Conservation (phyloP, 352 stramenopile species). For the Bremia lactucae region DNA sequence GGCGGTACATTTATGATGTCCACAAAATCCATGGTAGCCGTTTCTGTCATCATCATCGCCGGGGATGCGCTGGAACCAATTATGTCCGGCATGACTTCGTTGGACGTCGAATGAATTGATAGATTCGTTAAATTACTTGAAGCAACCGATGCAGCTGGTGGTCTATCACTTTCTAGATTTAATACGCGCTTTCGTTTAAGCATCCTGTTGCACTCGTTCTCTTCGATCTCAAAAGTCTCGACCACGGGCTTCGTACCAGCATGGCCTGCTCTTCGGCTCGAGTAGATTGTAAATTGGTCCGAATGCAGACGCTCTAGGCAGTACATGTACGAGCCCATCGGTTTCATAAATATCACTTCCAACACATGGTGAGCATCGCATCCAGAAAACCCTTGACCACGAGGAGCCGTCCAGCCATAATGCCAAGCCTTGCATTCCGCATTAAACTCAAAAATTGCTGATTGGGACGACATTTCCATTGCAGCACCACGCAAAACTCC, state of each 20-base stretch:
- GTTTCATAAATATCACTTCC: conserved; percentile 77
- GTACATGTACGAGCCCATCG: conserved; percentile 75
- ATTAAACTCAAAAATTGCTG: conserved; percentile 84
- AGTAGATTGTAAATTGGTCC: conserved; percentile 73
- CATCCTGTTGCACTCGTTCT: conserved; percentile 25
- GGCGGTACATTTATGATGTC: conserved; percentile 19
- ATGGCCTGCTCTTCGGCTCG: conserved; percentile 58
- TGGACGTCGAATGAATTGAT: conserved; percentile 30
- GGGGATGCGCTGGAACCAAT: conserved; percentile 6
- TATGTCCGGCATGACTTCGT: conserved; percentile 19
- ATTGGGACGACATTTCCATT: conserved; percentile 71
- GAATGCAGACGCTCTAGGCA: conserved; percentile 68
- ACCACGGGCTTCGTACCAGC: conserved; percentile 41
- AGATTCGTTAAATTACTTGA: conserved; percentile 25
- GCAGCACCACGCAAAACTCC: conserved; percentile 62
- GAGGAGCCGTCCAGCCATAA: conserved; percentile 76
- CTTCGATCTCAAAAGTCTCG: conserved; percentile 42
- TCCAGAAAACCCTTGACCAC: conserved; percentile 60
- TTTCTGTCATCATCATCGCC: conserved; percentile 4
- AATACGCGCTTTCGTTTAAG: conserved; percentile 47
- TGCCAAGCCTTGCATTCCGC: conserved; percentile 84
- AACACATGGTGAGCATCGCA: conserved; percentile 71
- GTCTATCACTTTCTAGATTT: conserved; percentile 4
- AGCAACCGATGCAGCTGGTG: conserved; percentile 22
- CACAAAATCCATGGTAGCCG: conserved; percentile 22